phyloP scores from a whole-genome alignment of 148 eudicot species.

The Suaeda aralocaspica region DNA sequence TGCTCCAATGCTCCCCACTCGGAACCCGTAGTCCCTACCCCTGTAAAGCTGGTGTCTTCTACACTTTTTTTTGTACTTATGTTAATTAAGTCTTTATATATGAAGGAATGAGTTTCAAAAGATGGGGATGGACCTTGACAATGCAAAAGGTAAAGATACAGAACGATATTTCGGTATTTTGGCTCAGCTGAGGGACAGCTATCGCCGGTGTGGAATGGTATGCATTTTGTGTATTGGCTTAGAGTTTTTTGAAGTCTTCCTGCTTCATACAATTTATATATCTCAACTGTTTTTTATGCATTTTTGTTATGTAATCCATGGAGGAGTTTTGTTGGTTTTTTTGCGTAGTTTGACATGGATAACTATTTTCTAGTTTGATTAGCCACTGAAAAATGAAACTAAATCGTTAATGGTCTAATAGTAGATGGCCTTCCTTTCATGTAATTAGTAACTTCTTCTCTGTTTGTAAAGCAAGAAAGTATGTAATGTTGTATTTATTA shows the following conservation, averaged over 20 bases:
- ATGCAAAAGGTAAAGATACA: constrained; percentile 64
- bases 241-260: background rate
- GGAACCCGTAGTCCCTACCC: background rate
- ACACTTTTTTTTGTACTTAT: background rate
- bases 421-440: background rate
- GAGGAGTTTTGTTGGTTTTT: background rate
- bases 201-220: constrained; percentile 78
- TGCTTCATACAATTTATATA: background rate
- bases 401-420: background rate
- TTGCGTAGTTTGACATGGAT: background rate
- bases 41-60: background rate
- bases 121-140: constrained; percentile 70
- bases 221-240: constrained; percentile 19
- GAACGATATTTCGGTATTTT: constrained; percentile 51
- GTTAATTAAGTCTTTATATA: background rate
- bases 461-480: background rate
- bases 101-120: constrained; percentile 66
- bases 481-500: background rate
- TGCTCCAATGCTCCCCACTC: no score
- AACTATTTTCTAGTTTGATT: background rate
- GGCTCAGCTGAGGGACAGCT: constrained; percentile 68
- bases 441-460: background rate
- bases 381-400: background rate
- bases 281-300: no score
- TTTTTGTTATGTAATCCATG: background rate